Percentiles rank a stretch among this genome's conserved stretches.
Evolutionary conservation across 352 stramenopile genomes (phyloP).

Genomic region (Phytophthora citricola): DNA sequence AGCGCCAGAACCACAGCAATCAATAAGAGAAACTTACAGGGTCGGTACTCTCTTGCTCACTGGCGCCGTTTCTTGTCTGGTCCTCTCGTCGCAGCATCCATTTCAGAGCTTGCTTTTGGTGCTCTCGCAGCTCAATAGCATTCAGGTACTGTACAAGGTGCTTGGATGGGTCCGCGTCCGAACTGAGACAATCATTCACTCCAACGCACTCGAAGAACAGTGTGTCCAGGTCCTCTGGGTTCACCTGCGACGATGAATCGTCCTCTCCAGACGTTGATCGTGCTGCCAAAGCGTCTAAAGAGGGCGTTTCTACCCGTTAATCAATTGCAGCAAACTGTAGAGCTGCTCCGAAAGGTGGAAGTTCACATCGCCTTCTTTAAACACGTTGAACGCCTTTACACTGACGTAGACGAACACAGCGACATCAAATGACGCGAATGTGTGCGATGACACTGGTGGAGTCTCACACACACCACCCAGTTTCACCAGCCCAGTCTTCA

Average conservation of each 20-base stretch:
- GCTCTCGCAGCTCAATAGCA: constrained; percentile 71
- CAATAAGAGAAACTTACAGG: constrained; percentile 39
- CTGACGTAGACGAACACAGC: constrained; percentile 65
- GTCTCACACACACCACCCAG: constrained; percentile 58
- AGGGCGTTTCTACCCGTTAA: constrained; percentile 30
- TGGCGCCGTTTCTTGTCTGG: constrained; percentile 29
- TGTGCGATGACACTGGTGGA: constrained; percentile 48
- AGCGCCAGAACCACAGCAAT: neutral
- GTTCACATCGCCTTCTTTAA: constrained; percentile 60
- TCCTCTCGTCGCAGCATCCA: constrained; percentile 91
- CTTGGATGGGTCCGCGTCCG: constrained; percentile 36
- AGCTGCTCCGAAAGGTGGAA: constrained; percentile 74
- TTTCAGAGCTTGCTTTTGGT: constrained; percentile 83
- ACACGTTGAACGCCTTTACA: constrained; percentile 66
- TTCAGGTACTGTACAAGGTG: constrained; percentile 60
- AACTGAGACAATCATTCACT: constrained; percentile 28
- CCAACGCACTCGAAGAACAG: constrained; percentile 75
- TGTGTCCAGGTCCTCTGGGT: constrained; percentile 58
- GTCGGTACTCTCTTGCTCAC: constrained; percentile 45
- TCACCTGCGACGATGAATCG: constrained; percentile 28
- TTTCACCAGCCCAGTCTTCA: constrained; percentile 63
- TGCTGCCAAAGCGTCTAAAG: constrained; percentile 13
- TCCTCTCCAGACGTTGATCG: constrained; percentile 10
- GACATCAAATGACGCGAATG: constrained; percentile 79
- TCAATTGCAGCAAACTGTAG: constrained; percentile 64